Evolutionary conservation across 2,329 filamentous ascomycete genomes (phyloP), one percentile per base, ranked within the genome.

Genomic region (Fusarium torulosum): DNA sequence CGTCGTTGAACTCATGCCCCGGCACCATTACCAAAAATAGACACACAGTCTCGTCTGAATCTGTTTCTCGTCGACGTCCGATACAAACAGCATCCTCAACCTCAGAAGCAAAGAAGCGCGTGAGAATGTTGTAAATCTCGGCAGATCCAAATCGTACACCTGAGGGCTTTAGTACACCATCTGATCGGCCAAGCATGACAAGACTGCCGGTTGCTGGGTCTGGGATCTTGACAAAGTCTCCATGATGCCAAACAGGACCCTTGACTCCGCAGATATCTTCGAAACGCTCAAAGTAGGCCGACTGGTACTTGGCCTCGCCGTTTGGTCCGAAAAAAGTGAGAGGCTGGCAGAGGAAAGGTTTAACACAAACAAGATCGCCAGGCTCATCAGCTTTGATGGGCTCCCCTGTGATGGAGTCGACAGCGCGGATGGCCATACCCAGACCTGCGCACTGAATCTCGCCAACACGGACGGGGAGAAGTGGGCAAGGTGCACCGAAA

Each of bases 41-140:
- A 31, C 95, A 91, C 0, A 98, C 95, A 0, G 91, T 91, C 80
- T 97, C 94, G 74, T 97, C 94, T 0, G 83, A 82, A 74, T 97
- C 94, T 5, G 85, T 83, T 52, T 87, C 83, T 19, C 88, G 86
- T 57, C 94, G 83, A 4, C 93, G 85, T 0, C 96, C 95, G 35
- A 98, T 89, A 74, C 95, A 98, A 3, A 98, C 84, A 1, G 93
- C 92, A 73, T 99, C 95, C 61, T 93, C 90, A 19, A 98, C 83
- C 56, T 95, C 87, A 13, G 85, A 80, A 0, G 89, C 86, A 72
- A 97, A 97, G 79, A 94, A 91, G 69, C 92, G 89, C 3, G 96
- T 87, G 27, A 98, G 81, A n/a, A 97, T 85, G 76, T 97, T 97
- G 79, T 98, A 98, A 20, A 99, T 97, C 82, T 99, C 96, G 1